Conservation (phyloP, 2,329 filamentous ascomycete species). For the Aureobasidium musti region DNA sequence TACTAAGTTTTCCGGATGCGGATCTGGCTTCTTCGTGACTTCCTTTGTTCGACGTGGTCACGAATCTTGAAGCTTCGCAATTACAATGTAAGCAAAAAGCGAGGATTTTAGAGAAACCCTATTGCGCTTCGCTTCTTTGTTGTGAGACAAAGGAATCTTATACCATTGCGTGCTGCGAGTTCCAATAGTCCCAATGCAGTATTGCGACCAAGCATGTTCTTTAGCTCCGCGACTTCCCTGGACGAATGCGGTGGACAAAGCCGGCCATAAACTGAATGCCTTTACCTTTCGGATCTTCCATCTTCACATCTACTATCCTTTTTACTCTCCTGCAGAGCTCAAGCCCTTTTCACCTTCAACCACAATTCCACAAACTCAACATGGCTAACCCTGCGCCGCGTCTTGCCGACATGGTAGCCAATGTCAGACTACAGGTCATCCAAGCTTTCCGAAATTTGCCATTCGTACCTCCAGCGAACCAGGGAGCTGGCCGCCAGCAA, state of each 20-base stretch:
- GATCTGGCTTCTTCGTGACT: neutral
- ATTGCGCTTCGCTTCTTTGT: neutral
- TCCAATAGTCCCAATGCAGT: neutral
- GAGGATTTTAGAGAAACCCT: neutral
- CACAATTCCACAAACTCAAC: neutral
- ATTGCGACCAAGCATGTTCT: neutral
- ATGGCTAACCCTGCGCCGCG: neutral
- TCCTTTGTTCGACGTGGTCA: constrained; percentile 12
- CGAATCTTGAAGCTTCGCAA: too few species aligned
- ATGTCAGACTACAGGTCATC: neutral
- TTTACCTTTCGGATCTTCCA: neutral
- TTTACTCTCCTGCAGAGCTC: neutral
- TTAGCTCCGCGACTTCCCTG: neutral
- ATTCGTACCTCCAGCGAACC: neutral
- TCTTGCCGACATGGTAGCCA: neutral
- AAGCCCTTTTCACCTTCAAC: too few species aligned
- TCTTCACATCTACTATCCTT: neutral
- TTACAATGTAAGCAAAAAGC: neutral
- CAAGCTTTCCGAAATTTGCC: neutral
- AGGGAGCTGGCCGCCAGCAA: neutral
- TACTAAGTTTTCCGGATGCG: neutral
- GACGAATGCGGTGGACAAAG: constrained; percentile 7
- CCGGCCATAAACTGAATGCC: neutral
- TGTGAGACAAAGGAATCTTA: neutral
- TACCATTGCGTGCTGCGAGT: neutral